Percentiles rank a stretch among this genome's conserved stretches.
These are phyloP conservation scores for Cucumis cinereus DNA, from an alignment of 306 rosid species.

Conservation along the genomic window DNA sequence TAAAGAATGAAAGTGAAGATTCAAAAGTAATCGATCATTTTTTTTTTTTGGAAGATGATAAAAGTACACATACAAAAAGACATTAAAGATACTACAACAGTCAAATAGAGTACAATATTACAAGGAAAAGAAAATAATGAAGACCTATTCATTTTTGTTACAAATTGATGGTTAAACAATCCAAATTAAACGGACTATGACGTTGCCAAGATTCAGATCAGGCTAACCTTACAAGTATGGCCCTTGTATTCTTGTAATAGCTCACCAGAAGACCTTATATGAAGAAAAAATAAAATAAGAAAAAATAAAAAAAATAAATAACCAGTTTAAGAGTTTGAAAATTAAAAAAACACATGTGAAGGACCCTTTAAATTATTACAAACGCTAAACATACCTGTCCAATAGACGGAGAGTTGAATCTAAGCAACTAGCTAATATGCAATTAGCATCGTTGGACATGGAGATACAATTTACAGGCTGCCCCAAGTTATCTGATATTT, in stretches of 20 bases:
- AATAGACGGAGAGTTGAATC: conserved; percentile 72
- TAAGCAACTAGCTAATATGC: conserved; percentile 72
- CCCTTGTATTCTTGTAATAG: conserved; percentile 79
- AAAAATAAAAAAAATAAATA: too few relatives aligned
- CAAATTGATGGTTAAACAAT: background rate
- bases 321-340: background rate
- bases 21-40: background rate
- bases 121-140: background rate
- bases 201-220: background rate
- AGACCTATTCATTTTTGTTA: background rate
- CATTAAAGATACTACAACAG: background rate
- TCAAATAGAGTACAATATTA: background rate
- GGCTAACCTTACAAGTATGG: conserved; percentile 70
- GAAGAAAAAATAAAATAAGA: too few relatives aligned
- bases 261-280: conserved; percentile 66
- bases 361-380: background rate
- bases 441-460: conserved; percentile 84
- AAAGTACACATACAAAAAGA: background rate
- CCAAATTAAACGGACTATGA: background rate
- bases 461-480: conserved; percentile 91
- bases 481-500: conserved; percentile 65
- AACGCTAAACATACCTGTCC: conserved; percentile 37
- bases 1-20: background rate
- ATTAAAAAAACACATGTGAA: background rate
- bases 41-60: background rate